These are phyloP conservation scores for Russula dissimulans DNA, from an alignment of 768 basidiomycete species.

Conservation along the genomic window DNA sequence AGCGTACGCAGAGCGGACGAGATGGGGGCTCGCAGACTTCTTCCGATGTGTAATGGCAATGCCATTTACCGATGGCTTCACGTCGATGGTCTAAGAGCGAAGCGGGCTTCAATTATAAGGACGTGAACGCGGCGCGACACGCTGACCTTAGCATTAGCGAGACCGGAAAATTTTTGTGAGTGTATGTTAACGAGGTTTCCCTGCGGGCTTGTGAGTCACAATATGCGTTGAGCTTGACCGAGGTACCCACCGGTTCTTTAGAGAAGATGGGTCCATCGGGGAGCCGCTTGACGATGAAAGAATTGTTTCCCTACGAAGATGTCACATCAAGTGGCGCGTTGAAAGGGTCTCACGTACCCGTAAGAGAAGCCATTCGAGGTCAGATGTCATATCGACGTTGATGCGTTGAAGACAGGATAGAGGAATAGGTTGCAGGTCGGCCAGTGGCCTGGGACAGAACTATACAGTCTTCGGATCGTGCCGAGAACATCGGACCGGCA, in stretches of 20 bases:
- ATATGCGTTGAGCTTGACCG: not conserved
- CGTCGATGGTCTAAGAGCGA: conserved; percentile 48
- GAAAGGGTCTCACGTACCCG: conserved; percentile 45
- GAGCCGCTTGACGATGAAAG: conserved; percentile 74
- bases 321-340: not conserved
- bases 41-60: conserved; percentile 60
- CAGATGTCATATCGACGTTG: conserved; percentile 39
- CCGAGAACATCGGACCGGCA: not conserved
- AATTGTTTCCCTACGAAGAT: conserved; percentile 59
- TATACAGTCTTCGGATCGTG: conserved; percentile 11
- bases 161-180: conserved; percentile 88
- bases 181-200: conserved; percentile 83
- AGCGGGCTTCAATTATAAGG: not conserved
- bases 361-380: conserved; percentile 90
- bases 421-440: not conserved
- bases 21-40: conserved; percentile 43
- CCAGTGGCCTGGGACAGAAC: not conserved
- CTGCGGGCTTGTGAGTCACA: conserved; percentile 29
- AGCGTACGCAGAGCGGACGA: conserved; percentile 41
- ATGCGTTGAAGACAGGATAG: not conserved
- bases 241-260: conserved; percentile 61
- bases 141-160: conserved; percentile 72
- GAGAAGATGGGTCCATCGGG: conserved; percentile 72
- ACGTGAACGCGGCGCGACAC: not conserved
- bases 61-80: conserved; percentile 44